phyloP scores from a whole-genome alignment of 2,329 filamentous ascomycete species.

The Chrysoporthe puriensis region DNA sequence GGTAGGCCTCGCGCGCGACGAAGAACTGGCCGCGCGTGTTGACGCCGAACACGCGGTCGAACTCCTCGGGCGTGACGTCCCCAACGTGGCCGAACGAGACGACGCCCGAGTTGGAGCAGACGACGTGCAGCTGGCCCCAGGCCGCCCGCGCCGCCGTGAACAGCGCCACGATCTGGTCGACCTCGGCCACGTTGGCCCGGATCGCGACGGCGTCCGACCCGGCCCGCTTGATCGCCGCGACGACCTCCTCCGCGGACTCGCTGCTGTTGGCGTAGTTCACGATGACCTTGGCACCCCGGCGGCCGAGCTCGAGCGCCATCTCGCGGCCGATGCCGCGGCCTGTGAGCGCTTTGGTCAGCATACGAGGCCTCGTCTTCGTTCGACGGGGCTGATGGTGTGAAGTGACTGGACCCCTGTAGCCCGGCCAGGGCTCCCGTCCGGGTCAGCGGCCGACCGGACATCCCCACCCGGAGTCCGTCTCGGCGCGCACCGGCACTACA shows the following conservation, averaged over 20 bases:
- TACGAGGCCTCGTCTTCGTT: neutral
- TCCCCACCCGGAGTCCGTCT: slow-evolving; percentile 18
- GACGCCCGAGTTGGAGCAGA: slow-evolving; percentile 71
- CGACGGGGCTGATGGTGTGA: neutral
- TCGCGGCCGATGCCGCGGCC: slow-evolving; percentile 68
- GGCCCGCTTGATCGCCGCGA: slow-evolving; percentile 66
- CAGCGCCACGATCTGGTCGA: slow-evolving; percentile 63
- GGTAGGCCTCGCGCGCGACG: slow-evolving; percentile 71
- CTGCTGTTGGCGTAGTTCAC: slow-evolving; percentile 71
- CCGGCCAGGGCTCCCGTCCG: neutral
- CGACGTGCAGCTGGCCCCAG: slow-evolving; percentile 71
- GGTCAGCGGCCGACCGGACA: slow-evolving; percentile 15
- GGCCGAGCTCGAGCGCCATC: slow-evolving; percentile 68
- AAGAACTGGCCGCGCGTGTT: slow-evolving; percentile 75
- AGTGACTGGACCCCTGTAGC: neutral
- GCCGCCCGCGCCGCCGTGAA: slow-evolving; percentile 65
- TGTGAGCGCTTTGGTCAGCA: slow-evolving; percentile 31
- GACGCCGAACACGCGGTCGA: slow-evolving; percentile 70
- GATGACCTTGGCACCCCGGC: slow-evolving; percentile 67
- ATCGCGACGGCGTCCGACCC: slow-evolving; percentile 67
- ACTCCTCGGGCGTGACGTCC: slow-evolving; percentile 72
- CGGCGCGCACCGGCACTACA: neutral
- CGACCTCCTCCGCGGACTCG: slow-evolving; percentile 67
- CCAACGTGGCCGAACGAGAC: slow-evolving; percentile 70
- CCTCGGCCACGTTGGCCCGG: slow-evolving; percentile 69